These are phyloP conservation scores for Alternaria hordeiaustralica DNA, from an alignment of 2,329 filamentous ascomycete genomes.

Conservation along the genomic window DNA sequence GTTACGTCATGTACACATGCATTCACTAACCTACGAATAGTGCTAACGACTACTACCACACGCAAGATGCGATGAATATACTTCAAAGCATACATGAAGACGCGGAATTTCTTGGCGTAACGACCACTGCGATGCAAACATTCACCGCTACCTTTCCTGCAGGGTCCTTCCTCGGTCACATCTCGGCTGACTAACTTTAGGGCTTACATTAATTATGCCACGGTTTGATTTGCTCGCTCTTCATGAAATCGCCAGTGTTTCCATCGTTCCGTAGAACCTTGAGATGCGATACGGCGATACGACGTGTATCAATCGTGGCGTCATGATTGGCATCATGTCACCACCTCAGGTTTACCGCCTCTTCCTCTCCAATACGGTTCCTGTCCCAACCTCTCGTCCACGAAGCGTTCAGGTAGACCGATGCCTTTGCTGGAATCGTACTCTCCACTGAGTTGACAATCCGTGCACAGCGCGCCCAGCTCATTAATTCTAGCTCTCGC, in stretches of 20 bases:
- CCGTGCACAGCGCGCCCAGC: background rate
- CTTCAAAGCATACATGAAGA: background rate
- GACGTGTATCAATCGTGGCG: background rate
- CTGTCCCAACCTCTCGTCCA: background rate
- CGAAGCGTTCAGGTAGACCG: background rate
- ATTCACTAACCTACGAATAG: background rate
- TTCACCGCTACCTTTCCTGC: background rate
- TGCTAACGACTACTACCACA: background rate
- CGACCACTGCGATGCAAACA: background rate
- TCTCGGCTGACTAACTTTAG: background rate
- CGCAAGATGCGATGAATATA: background rate
- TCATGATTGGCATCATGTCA: background rate
- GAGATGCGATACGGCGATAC: background rate
- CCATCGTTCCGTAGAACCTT: background rate
- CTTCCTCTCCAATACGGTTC: background rate
- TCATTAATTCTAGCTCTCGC: background rate
- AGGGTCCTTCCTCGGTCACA: background rate
- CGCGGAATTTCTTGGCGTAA: background rate
- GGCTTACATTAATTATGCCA: background rate
- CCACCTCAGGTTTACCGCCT: background rate
- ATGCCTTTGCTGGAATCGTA: background rate
- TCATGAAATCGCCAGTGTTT: background rate
- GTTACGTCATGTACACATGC: background rate
- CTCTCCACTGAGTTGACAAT: background rate
- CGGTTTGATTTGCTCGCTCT: background rate